These are phyloP conservation scores for Globisporangium acanthophoron DNA, from an alignment of 352 stramenopile species.

Conservation along the genomic window DNA sequence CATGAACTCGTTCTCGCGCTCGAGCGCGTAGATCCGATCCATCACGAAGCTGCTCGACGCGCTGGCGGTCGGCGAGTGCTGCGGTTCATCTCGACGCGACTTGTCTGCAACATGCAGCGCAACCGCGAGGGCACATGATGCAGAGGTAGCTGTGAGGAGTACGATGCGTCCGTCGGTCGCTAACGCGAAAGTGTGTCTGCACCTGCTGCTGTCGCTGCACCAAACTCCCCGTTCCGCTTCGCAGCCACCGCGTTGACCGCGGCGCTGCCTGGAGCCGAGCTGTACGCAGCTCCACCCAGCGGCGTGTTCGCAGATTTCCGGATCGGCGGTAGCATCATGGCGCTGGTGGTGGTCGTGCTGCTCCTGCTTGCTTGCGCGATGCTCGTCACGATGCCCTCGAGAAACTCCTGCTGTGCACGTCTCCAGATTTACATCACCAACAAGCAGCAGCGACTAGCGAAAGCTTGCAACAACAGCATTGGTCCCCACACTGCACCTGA, in stretches of 20 bases:
- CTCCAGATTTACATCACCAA: too few relatives aligned
- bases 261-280: neutral
- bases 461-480: too few relatives aligned
- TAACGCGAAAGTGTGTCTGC: neutral
- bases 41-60: constrained; percentile 11
- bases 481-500: neutral
- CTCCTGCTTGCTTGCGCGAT: neutral
- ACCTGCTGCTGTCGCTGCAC: neutral
- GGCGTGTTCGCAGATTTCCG: constrained; percentile 26
- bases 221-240: neutral
- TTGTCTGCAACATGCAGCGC: constrained; percentile 3
- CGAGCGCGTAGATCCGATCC: constrained; percentile 41
- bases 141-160: too few relatives aligned
- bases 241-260: neutral
- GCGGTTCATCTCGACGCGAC: constrained; percentile 7
- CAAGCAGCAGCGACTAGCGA: too few relatives aligned
- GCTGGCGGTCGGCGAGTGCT: constrained; percentile 1
- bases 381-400: too few relatives aligned
- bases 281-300: neutral
- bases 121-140: neutral
- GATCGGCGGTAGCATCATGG: constrained; percentile 46
- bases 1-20: constrained; percentile 55
- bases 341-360: neutral
- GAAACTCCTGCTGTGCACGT: too few relatives aligned
- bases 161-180: too few relatives aligned